Evolutionary conservation across 2,329 filamentous ascomycete species (phyloP), one percentile per base, ranked within the genome.

Genomic region (Phialocephala subalpina): DNA sequence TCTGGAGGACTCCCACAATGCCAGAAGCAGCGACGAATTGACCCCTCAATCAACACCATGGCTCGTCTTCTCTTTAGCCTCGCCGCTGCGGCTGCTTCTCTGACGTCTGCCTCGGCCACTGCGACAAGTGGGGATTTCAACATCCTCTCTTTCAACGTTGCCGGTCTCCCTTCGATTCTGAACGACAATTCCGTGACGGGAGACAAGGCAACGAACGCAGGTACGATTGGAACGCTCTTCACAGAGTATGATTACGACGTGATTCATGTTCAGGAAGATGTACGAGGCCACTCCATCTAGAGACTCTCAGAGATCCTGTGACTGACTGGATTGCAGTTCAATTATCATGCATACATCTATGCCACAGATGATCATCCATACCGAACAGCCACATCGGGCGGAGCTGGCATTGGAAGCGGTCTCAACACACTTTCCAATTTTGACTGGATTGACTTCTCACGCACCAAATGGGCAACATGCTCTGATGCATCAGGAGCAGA

Each of bases 301-400:
- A n/a, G n/a, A n/a, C n/a, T n/a, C n/a, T n/a, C n/a, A n/a, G n/a
- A n/a, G n/a, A 6, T 29, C 20, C 33, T 3, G 22, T 11, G n/a
- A n/a, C n/a, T 47, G 12, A 52, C 3, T 29, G 27, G n/a, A 0
- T 16, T 6, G 14, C 25, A 65, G 63, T 91, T 91, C 81, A 90
- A 90, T 78, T 91, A 87, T 76, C 88, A 92, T 70, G 84, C 86
- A 9, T 81, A 82, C 64, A 83, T 92, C 69, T 91, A 91, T 77
- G 80, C 79, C 11, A 86, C 84, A 16, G 86, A 89, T 74, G 82
- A 80, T 52, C 87, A 90, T 72, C 80, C 86, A 3, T 83, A 85
- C 76, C 83, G 89, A 62, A 91, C 89, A 1, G 76, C 87, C 0
- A 91, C 88, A 2, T 88, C 87, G 5, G 89, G 89, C n/a, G 87